These are phyloP conservation scores for Ogataea pignaliae DNA, from an alignment of 805 yeast species.

Conservation along the genomic window DNA sequence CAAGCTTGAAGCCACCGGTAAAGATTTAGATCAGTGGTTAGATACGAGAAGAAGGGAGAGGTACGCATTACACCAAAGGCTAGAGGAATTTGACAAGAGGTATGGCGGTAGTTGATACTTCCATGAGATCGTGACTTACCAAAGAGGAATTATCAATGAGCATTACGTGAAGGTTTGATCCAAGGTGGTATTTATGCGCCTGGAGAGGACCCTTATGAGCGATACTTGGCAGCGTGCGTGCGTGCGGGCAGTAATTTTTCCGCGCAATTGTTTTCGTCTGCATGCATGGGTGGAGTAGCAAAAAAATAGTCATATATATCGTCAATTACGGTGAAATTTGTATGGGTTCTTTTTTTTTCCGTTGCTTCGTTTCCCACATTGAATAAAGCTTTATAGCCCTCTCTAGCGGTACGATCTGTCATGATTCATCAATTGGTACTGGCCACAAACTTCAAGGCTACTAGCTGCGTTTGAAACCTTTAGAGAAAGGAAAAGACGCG, in stretches of 20 bases:
- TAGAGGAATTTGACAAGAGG: conserved; percentile 4
- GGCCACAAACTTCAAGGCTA: too few species aligned
- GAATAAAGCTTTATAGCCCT: too few species aligned
- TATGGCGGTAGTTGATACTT: neutral
- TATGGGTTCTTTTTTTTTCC: too few species aligned
- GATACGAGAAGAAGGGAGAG: conserved; percentile 46
- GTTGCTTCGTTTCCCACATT: neutral
- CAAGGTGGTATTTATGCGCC: neutral
- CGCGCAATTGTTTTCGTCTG: neutral
- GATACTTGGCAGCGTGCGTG: neutral
- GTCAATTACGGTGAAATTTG: too few species aligned
- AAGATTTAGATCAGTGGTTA: conserved; percentile 37
- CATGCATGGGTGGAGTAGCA: neutral
- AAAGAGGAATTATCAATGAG: neutral
- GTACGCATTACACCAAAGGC: conserved; percentile 38
- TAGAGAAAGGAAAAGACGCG: neutral
- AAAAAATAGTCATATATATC: too few species aligned
- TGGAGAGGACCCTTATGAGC: neutral
- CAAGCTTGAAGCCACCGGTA: conserved; percentile 30
- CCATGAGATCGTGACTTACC: neutral
- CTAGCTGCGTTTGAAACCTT: neutral
- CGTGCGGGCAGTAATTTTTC: neutral
- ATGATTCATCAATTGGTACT: too few species aligned
- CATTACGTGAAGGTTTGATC: neutral
- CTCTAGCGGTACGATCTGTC: too few species aligned